Evolutionary conservation across 2,329 filamentous ascomycete species (phyloP).

Genomic region (Periconia sp.): DNA sequence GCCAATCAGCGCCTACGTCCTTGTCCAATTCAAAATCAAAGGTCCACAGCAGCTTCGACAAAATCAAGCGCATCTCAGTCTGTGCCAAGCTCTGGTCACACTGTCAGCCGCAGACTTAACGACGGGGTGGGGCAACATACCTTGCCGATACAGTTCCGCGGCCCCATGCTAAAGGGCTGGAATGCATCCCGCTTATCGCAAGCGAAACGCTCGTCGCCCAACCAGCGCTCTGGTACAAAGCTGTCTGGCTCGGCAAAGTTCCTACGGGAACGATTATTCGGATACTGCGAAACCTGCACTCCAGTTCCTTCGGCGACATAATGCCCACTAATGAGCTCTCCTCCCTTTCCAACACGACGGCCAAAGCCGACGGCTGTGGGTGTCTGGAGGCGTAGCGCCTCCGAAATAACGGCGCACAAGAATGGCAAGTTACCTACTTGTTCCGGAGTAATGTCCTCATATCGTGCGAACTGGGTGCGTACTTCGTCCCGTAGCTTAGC

Average conservation of each 20-base stretch:
- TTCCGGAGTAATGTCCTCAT: slow-evolving; percentile 31
- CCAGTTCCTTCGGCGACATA: slow-evolving; percentile 36
- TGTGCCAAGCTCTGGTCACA: too few species aligned
- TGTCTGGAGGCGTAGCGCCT: slow-evolving; percentile 35
- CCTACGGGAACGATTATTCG: slow-evolving; percentile 13
- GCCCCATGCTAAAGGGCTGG: slow-evolving; percentile 24
- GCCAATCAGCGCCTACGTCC: too few species aligned
- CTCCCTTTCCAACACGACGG: slow-evolving; percentile 28
- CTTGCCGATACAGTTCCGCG: slow-evolving; percentile 25
- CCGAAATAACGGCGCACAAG: slow-evolving; percentile 33
- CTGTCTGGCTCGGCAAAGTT: slow-evolving; percentile 19
- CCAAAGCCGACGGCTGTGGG: slow-evolving; percentile 38
- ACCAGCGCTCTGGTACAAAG: slow-evolving; percentile 22
- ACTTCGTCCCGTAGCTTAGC: slow-evolving; percentile 36
- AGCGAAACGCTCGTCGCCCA: slow-evolving; percentile 21
- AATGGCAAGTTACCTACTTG: slow-evolving; percentile 32
- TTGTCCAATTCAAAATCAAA: too few species aligned
- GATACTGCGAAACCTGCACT: too few species aligned
- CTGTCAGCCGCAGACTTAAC: too few species aligned
- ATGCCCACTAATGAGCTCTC: slow-evolving; percentile 30
- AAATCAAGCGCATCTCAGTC: too few species aligned
- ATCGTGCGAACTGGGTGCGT: slow-evolving; percentile 23
- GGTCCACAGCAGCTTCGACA: too few species aligned
- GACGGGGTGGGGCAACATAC: too few species aligned
- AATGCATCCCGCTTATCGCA: slow-evolving; percentile 37